Evolutionary conservation across 139 green algal species (phyloP).

Genomic region (Chlamydomonas sp.): DNA sequence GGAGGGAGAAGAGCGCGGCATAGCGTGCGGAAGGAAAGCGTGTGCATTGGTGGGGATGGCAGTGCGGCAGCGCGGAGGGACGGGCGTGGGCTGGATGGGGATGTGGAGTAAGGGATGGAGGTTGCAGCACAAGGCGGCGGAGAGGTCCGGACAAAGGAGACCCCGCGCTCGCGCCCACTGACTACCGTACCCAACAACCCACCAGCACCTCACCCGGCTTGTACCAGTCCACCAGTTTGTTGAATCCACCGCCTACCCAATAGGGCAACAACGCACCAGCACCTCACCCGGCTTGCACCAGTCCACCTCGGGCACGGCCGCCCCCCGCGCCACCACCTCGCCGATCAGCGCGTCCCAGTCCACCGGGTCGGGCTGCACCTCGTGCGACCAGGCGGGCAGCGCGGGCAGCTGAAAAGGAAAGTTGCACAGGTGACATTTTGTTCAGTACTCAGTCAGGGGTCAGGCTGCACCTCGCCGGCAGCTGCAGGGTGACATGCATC

Average conservation of each 20-base stretch:
- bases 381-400: conserved; percentile 5
- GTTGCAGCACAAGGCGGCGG: too few relatives aligned
- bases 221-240: too few relatives aligned
- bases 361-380: conserved; percentile 45
- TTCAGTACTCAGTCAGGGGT: too few relatives aligned
- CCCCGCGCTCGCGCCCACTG: neutral
- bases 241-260: too few relatives aligned
- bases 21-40: neutral
- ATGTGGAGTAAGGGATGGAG: too few relatives aligned
- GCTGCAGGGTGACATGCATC: too few relatives aligned
- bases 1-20: too few relatives aligned
- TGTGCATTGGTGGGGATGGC: neutral
- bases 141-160: neutral
- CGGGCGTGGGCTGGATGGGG: too few relatives aligned
- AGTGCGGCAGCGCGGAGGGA: too few relatives aligned
- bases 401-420: neutral
- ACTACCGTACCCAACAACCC: neutral
- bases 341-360: conserved; percentile 86
- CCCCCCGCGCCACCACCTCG: conserved; percentile 67
- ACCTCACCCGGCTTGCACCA: conserved; percentile 71
- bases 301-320: conserved; percentile 86
- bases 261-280: conserved; percentile 21
- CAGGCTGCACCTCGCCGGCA: too few relatives aligned
- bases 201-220: conserved; percentile 10
- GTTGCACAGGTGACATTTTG: neutral